A percentile compares a stretch with the other conserved stretches of the same genome.
These are phyloP conservation scores for Oryza australiensis DNA, from an alignment of 176 grass and related monocot genomes.

Conservation along the genomic window DNA sequence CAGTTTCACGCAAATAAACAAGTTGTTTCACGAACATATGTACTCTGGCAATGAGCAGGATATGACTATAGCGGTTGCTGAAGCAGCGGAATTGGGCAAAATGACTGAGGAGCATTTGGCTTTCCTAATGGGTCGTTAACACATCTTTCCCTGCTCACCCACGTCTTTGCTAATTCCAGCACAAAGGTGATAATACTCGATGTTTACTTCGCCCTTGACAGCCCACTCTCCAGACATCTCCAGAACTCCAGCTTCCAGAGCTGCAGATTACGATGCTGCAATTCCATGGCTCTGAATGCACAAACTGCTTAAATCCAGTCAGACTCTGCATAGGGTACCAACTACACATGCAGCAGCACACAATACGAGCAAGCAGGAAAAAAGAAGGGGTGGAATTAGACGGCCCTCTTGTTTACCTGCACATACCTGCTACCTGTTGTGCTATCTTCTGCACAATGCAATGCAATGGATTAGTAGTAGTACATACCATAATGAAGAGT, in stretches of 20 bases:
- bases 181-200: not conserved
- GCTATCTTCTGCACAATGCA: not conserved
- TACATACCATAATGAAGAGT: not conserved
- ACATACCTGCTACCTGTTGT: not conserved
- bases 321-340: not conserved
- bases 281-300: not conserved
- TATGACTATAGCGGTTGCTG: not conserved
- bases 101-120: not conserved
- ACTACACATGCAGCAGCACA: not conserved
- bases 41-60: not conserved
- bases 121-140: not conserved
- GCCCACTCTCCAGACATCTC: not conserved
- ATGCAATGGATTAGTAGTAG: not conserved
- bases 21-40: not conserved
- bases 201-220: not conserved
- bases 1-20: not conserved
- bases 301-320: not conserved
- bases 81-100: no score
- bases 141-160: not conserved
- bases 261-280: not conserved
- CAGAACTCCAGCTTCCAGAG: not conserved
- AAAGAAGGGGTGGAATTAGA: not conserved
- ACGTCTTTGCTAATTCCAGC: not conserved
- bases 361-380: not conserved
- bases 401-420: not conserved